Percentiles rank a stretch among this genome's conserved stretches.
These are phyloP conservation scores for Pleoardoris graminearum DNA, from an alignment of 2,329 filamentous ascomycete genomes.

Conservation along the genomic window DNA sequence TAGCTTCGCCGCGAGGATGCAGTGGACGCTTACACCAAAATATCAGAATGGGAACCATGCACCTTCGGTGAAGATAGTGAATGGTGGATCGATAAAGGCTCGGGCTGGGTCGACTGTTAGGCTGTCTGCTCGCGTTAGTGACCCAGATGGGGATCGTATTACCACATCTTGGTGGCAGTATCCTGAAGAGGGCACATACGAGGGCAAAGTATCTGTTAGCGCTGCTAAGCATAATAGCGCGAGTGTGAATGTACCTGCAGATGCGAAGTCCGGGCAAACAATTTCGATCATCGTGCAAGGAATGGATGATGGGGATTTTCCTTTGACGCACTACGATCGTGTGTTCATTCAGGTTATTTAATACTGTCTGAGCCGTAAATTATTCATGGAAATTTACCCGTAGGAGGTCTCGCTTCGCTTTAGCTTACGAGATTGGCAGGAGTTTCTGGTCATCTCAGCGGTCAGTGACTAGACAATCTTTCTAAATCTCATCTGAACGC, in stretches of 20 bases:
- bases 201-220: not conserved
- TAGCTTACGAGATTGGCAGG: too few species aligned
- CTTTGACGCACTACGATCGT: constrained; percentile 3
- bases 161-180: constrained; percentile 3
- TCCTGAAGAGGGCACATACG: constrained; percentile 3
- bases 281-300: not conserved
- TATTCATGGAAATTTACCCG: not conserved
- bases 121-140: constrained; percentile 45
- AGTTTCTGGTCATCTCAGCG: too few species aligned
- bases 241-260: not conserved
- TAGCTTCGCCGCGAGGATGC: constrained; percentile 45
- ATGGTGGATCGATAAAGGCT: constrained; percentile 35
- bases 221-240: not conserved
- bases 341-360: not conserved
- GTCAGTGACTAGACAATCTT: too few species aligned
- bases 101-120: constrained; percentile 37
- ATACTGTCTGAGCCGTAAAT: too few species aligned
- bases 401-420: too few species aligned
- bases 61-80: constrained; percentile 47
- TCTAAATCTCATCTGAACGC: too few species aligned
- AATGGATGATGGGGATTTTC: constrained; percentile 3
- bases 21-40: constrained; percentile 40
- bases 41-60: constrained; percentile 45
- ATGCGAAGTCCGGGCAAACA: constrained; percentile 1
- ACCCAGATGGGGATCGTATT: not conserved